phyloP scores from a whole-genome alignment of 352 stramenopile genomes.

The Phytophthora pini region DNA sequence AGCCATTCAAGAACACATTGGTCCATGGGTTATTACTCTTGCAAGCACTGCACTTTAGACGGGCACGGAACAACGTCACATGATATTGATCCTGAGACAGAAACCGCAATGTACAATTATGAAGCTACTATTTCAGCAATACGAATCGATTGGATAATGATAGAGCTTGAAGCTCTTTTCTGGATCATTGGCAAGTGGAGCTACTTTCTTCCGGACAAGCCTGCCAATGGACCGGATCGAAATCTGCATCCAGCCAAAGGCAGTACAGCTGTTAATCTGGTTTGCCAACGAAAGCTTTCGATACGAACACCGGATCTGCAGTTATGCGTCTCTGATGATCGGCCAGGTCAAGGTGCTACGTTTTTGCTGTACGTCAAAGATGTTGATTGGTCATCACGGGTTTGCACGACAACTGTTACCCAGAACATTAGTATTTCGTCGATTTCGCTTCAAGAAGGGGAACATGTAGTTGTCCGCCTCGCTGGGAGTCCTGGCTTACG shows the following conservation, averaged over 20 bases:
- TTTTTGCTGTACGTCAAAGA: constrained; percentile 43
- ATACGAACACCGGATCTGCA: constrained; percentile 40
- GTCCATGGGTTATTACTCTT: constrained; percentile 54
- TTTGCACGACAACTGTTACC: constrained; percentile 44
- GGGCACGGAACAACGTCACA: constrained; percentile 24
- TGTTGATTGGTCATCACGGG: constrained; percentile 39
- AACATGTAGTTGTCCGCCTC: constrained; percentile 42
- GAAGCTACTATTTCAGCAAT: constrained; percentile 55
- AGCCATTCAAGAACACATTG: constrained; percentile 63
- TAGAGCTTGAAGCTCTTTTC: constrained; percentile 67
- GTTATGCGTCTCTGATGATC: constrained; percentile 40
- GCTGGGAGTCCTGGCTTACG: constrained; percentile 47
- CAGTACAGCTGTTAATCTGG: constrained; percentile 28
- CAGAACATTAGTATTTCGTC: constrained; percentile 38
- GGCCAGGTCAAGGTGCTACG: constrained; percentile 15
- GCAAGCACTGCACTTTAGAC: constrained; percentile 42
- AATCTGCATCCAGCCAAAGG: constrained; percentile 39
- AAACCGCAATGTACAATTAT: constrained; percentile 80
- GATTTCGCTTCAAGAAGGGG: constrained; percentile 41
- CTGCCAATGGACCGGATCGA: constrained; percentile 23
- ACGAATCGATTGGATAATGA: constrained; percentile 52
- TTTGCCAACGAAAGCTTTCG: constrained; percentile 42
- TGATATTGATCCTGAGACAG: constrained; percentile 29
- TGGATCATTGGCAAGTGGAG: constrained; percentile 84
- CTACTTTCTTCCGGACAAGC: constrained; percentile 67